These are phyloP conservation scores for Graphilbum fragrans DNA, from an alignment of 2,329 filamentous ascomycete genomes.

Conservation along the genomic window DNA sequence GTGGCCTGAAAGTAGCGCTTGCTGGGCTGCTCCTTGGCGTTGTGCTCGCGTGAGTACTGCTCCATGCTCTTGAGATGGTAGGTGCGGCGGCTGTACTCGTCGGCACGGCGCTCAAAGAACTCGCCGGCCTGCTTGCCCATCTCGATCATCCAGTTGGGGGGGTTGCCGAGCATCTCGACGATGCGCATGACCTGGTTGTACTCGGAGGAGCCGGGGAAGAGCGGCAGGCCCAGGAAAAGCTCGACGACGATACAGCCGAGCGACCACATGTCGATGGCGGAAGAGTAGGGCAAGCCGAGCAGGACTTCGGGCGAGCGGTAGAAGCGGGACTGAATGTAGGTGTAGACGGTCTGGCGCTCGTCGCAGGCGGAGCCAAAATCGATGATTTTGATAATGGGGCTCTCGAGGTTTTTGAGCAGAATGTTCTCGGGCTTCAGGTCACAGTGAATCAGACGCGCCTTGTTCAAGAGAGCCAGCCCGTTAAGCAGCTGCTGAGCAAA, in stretches of 20 bases:
- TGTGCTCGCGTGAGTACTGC: slow-evolving; percentile 90
- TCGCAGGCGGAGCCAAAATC: slow-evolving; percentile 98
- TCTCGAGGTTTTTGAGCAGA: slow-evolving; percentile 92
- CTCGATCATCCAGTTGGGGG: slow-evolving; percentile 97
- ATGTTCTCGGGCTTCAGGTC: slow-evolving; percentile 98
- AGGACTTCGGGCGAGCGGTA: slow-evolving; percentile 95
- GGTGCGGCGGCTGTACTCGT: slow-evolving; percentile 84
- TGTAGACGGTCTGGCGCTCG: slow-evolving; percentile 96
- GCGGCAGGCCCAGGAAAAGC: slow-evolving; percentile 81
- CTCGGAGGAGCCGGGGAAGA: slow-evolving; percentile 95
- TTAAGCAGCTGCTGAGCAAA: slow-evolving; percentile 96
- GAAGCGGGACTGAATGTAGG: slow-evolving; percentile 96
- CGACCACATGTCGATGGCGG: slow-evolving; percentile 99
- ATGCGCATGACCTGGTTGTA: slow-evolving; percentile 98
- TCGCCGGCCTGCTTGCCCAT: slow-evolving; percentile 96
- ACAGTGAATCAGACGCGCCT: slow-evolving; percentile 93
- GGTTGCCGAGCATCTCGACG: slow-evolving; percentile 93
- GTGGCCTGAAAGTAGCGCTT: slow-evolving; percentile 98
- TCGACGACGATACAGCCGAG: slow-evolving; percentile 97
- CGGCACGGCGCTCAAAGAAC: slow-evolving; percentile 86
- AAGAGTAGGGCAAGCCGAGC: slow-evolving; percentile 91
- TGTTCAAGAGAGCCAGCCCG: slow-evolving; percentile 82
- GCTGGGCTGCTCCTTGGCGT: slow-evolving; percentile 95
- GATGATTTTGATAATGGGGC: slow-evolving; percentile 99
- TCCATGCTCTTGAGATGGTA: slow-evolving; percentile 96